Conservation (phyloP, 768 basidiomycete genomes). For the Leccinellum luteum region DNA sequence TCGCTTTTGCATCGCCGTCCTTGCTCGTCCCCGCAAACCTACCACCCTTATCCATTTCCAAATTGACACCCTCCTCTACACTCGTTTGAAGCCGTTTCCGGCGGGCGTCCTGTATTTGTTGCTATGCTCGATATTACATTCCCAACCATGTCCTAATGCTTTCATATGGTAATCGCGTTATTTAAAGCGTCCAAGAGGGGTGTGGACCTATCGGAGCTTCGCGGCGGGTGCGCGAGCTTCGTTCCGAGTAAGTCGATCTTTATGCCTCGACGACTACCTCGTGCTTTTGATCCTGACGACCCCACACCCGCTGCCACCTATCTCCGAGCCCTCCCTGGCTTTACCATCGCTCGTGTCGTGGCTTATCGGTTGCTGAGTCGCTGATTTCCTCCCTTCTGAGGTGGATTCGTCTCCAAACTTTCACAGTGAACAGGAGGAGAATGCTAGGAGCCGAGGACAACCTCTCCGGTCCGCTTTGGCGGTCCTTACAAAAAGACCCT, state of each 20-base stretch:
- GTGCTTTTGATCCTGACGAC: slow-evolving; percentile 6
- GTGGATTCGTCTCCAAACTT: slow-evolving; percentile 12
- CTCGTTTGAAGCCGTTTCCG: slow-evolving; percentile 29
- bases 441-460: slow-evolving; percentile 14
- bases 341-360: slow-evolving; percentile 7
- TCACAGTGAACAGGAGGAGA: slow-evolving; percentile 6
- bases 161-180: slow-evolving; percentile 35
- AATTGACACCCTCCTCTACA: slow-evolving; percentile 28
- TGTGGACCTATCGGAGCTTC: slow-evolving; percentile 7
- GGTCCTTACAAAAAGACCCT: slow-evolving; percentile 18
- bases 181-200: slow-evolving; percentile 20
- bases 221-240: not conserved
- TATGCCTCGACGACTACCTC: not conserved
- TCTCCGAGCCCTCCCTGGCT: slow-evolving; percentile 10
- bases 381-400: slow-evolving; percentile 7
- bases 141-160: slow-evolving; percentile 35
- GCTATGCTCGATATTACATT: slow-evolving; percentile 33
- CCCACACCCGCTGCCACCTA: slow-evolving; percentile 1
- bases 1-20: slow-evolving; percentile 24
- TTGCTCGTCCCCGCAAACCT: slow-evolving; percentile 21
- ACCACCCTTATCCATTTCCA: slow-evolving; percentile 10
- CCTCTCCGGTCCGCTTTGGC: slow-evolving; percentile 5
- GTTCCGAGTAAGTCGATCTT: slow-evolving; percentile 12
- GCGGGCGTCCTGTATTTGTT: slow-evolving; percentile 33
- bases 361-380: slow-evolving; percentile 6